Conservation (phyloP, 2,329 filamentous ascomycete genomes). For the Aureobasidium pullulans region DNA sequence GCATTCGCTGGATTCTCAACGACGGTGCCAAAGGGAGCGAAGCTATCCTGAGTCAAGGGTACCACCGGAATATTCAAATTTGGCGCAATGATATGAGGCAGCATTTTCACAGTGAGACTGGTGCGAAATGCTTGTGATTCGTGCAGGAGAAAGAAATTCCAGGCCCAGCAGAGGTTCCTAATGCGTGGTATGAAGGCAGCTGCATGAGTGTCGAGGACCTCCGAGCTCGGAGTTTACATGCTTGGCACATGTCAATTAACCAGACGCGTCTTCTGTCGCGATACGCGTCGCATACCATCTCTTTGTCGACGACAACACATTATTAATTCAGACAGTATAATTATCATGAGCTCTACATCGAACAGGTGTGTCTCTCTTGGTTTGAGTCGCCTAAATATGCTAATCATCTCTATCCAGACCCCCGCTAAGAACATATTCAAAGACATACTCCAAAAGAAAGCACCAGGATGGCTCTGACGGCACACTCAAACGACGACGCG, state of each 20-base stretch:
- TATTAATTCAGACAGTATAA: neutral
- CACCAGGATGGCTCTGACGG: neutral
- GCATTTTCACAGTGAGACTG: neutral
- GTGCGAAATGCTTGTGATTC: neutral
- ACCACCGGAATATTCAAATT: conserved; percentile 47
- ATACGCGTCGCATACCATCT: conserved; percentile 1
- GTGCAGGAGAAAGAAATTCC: neutral
- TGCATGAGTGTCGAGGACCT: neutral
- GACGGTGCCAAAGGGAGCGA: conserved; percentile 75
- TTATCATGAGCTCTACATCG: conserved; percentile 6
- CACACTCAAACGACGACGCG: conserved; percentile 14
- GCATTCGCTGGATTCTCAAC: conserved; percentile 56
- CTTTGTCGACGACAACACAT: neutral
- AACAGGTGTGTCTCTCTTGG: neutral
- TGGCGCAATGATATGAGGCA: conserved; percentile 30
- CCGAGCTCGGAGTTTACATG: neutral
- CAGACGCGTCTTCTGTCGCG: conserved; percentile 6
- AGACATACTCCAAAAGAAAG: conserved; percentile 9
- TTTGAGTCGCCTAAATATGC: neutral
- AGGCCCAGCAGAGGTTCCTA: neutral
- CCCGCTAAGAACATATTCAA: conserved; percentile 2
- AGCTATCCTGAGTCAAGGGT: conserved; percentile 61
- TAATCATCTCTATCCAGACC: neutral
- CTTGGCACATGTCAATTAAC: neutral
- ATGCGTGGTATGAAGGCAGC: neutral